Percentiles rank a stretch among this genome's conserved stretches.
These are phyloP conservation scores for Phaeosphaeriaceae sp. DNA, from an alignment of 2,329 filamentous ascomycete genomes.

Conservation along the genomic window DNA sequence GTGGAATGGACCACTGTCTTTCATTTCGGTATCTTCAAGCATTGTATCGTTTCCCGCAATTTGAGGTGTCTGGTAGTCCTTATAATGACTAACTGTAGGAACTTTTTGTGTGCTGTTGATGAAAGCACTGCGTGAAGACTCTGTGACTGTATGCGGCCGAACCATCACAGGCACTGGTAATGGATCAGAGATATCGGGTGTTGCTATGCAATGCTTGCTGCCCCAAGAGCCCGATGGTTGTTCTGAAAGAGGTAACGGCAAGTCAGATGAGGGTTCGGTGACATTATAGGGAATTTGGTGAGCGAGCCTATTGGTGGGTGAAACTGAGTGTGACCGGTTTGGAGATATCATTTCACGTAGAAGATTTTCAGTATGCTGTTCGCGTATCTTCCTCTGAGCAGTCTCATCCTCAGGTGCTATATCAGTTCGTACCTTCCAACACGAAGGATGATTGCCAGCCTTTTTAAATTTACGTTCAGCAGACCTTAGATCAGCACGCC, in stretches of 20 bases:
- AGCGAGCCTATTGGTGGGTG: slow-evolving; percentile 25
- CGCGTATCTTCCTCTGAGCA: slow-evolving; percentile 42
- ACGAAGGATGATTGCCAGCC: slow-evolving; percentile 32
- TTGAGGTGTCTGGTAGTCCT: slow-evolving; percentile 7
- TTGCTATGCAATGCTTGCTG: slow-evolving; percentile 20
- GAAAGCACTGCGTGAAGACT: slow-evolving; percentile 49
- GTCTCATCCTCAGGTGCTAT: slow-evolving; percentile 36
- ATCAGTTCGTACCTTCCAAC: slow-evolving; percentile 32
- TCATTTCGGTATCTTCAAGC: slow-evolving; percentile 31
- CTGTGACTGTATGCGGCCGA: slow-evolving; percentile 25
- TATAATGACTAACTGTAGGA: slow-evolving; percentile 38
- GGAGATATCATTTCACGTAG: slow-evolving; percentile 21
- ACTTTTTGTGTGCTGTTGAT: slow-evolving; percentile 53
- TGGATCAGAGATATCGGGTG: slow-evolving; percentile 24
- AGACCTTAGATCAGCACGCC: slow-evolving; percentile 72
- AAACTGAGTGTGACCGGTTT: slow-evolving; percentile 28
- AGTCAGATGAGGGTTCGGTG: slow-evolving; percentile 20
- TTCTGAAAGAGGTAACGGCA: slow-evolving; percentile 22
- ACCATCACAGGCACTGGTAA: slow-evolving; percentile 5
- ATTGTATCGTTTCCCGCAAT: slow-evolving; percentile 12
- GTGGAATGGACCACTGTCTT: slow-evolving; percentile 22
- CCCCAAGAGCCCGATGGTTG: slow-evolving; percentile 25
- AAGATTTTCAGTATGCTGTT: slow-evolving; percentile 47
- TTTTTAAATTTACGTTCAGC: slow-evolving; percentile 59
- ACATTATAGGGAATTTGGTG: slow-evolving; percentile 18